A percentile compares a stretch with the other conserved stretches of the same genome.
Conservation (phyloP, 169 alveolate genomes). For the Plasmodium vinckei region DNA sequence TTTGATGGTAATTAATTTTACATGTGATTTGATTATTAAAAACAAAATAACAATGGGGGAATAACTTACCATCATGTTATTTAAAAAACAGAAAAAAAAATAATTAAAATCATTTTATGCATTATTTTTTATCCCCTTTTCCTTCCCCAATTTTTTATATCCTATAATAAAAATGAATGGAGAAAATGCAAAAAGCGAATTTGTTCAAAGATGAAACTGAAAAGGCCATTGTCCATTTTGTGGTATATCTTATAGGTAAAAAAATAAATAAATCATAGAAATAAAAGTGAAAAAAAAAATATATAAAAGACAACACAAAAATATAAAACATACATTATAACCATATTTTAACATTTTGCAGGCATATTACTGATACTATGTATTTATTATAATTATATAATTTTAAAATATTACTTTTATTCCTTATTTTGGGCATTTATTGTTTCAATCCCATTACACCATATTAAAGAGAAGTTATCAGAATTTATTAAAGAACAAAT, state of each 20-base stretch:
- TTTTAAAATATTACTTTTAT: slow-evolving; percentile 75
- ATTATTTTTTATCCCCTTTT: background rate
- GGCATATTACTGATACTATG: slow-evolving; percentile 76
- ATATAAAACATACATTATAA: background rate
- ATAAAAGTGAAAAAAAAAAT: background rate
- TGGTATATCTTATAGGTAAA: slow-evolving; percentile 76
- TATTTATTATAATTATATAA: slow-evolving; percentile 79
- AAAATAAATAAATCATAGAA: background rate
- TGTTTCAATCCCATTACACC: slow-evolving; percentile 79
- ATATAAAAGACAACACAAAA: background rate
- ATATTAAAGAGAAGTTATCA: slow-evolving; percentile 47
- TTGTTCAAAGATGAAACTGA: slow-evolving; percentile 78
- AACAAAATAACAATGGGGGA: no score
- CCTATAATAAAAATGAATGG: slow-evolving; percentile 30
- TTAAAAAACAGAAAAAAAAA: no score
- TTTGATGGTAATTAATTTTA: no score
- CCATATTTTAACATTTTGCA: background rate
- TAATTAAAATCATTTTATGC: no score
- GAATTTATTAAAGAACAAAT: slow-evolving; percentile 31
- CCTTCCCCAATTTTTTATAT: background rate
- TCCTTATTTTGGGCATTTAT: slow-evolving; percentile 83
- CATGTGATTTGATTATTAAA: no score
- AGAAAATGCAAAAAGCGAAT: slow-evolving; percentile 61
- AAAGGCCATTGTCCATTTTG: slow-evolving; percentile 79
- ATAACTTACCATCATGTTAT: no score